Evolutionary conservation across 2,329 filamentous ascomycete genomes (phyloP), one percentile per base, ranked within the genome.

Genomic region (Chlorencoelia australis): DNA sequence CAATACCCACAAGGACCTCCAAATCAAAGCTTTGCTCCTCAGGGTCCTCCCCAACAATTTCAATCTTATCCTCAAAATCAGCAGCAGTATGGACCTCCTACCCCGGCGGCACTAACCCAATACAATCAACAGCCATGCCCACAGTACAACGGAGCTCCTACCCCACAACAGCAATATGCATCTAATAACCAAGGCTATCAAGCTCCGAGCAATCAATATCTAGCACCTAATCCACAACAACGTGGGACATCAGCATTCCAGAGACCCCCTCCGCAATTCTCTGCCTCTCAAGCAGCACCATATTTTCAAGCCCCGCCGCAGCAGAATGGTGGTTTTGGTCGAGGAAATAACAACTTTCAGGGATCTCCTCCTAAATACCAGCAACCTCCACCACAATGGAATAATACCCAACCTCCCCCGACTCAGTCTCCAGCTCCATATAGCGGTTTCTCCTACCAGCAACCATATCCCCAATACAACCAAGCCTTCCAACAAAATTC

Each of bases 31-130:
- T 26, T 39, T 20, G 43, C 45, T 30, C 32, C 33, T 32, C 36
- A 37, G 13, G 42, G 33, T 10, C 48, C 42, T 9, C 28, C 40
- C 16, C 49, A 47, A 7, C 30, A 35, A 14, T 30, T 28, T 9
- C 49, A 53, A 36, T 21, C 38, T 30, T 26, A 30, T 15, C 47
- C 48, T 41, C 38, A 44, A 25, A 43, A 45, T 32, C 40, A 39
- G 29, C 47, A 49, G 24, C 47, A 52, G 30, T 52, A 48, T 37
- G 39, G 40, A 14, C 37, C 39, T 25, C 27, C 46, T 31, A 38
- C 21, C 20, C 24, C 30, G 28, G 22, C 22, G 35, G 35, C 13
- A 2, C 30, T 10, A 18, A 28, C n/a, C n/a, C n/a, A n/a, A n/a
- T 49, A 49, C 20, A 41, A 36, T 21, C 44, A 45, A 35, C 33